A percentile compares a stretch with the other conserved stretches of the same genome.
Evolutionary conservation across 2,329 filamentous ascomycete genomes (phyloP).

Genomic region (Fusarium nematophilum): DNA sequence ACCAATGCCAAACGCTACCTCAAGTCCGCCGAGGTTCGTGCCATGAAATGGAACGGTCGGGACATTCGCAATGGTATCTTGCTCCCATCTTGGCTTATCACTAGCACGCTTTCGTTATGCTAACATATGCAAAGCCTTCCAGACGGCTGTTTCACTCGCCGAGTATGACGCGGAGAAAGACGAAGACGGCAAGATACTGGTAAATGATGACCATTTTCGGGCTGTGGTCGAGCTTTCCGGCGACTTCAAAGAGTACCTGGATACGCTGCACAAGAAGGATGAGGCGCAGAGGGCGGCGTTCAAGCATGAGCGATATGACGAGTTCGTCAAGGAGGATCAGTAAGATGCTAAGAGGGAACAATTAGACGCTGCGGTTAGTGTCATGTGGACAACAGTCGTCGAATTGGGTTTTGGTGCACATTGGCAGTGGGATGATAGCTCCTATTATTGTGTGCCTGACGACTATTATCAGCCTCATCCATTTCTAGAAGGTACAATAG

Average conservation of each 20-base stretch:
- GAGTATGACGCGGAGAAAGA: conserved; percentile 40
- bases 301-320: conserved; percentile 14
- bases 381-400: no score
- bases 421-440: no score
- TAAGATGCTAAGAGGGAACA: no score
- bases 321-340: background rate
- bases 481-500: no score
- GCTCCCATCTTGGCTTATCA: no score
- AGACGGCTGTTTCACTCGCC: conserved; percentile 48
- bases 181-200: conserved; percentile 39
- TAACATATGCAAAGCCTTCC: conserved; percentile 35
- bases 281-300: conserved; percentile 15
- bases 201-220: conserved; percentile 43
- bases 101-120: background rate
- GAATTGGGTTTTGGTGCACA: no score
- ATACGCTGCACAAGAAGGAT: conserved; percentile 13
- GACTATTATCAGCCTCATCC: no score
- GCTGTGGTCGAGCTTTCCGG: conserved; percentile 43
- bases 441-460: no score
- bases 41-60: conserved; percentile 40
- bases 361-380: no score
- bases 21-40: conserved; percentile 22
- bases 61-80: conserved; percentile 43
- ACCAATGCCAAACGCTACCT: conserved; percentile 1
- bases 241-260: conserved; percentile 44